These are phyloP conservation scores for Fusarium citri DNA, from an alignment of 2,329 filamentous ascomycete species.

Conservation along the genomic window DNA sequence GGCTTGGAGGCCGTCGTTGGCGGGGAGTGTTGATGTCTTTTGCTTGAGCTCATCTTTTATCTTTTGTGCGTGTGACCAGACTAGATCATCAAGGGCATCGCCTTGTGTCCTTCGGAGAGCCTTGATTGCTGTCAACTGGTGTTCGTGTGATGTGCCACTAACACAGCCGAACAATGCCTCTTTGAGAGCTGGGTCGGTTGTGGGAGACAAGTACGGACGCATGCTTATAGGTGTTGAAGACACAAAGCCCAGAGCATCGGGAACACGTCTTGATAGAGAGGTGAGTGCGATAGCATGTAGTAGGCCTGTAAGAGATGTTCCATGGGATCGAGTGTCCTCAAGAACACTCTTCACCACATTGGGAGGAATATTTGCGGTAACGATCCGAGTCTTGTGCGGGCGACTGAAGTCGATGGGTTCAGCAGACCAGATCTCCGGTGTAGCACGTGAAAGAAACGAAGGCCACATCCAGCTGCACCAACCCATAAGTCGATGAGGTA, in stretches of 20 bases:
- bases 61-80: constrained; percentile 58
- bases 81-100: constrained; percentile 39
- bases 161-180: constrained; percentile 56
- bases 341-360: constrained; percentile 50
- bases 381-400: constrained; percentile 53
- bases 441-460: constrained; percentile 49
- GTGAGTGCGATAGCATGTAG: constrained; percentile 59
- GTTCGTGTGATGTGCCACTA: constrained; percentile 50
- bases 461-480: constrained; percentile 58
- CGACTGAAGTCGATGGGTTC: constrained; percentile 49
- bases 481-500: constrained; percentile 53
- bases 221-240: constrained; percentile 59
- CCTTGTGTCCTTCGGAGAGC: constrained; percentile 41
- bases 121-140: constrained; percentile 42
- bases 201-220: constrained; percentile 51
- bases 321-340: constrained; percentile 54
- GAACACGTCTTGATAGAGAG: constrained; percentile 55
- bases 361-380: constrained; percentile 52
- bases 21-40: constrained; percentile 51
- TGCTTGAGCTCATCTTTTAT: constrained; percentile 52
- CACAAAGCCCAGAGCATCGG: constrained; percentile 52
- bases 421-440: constrained; percentile 55
- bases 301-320: constrained; percentile 61
- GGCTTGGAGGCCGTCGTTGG: constrained; percentile 58
- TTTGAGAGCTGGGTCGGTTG: constrained; percentile 45